Base-by-base conservation (phyloP, 192 early-diverging fungal species). In the Podila verticillata region DNA sequence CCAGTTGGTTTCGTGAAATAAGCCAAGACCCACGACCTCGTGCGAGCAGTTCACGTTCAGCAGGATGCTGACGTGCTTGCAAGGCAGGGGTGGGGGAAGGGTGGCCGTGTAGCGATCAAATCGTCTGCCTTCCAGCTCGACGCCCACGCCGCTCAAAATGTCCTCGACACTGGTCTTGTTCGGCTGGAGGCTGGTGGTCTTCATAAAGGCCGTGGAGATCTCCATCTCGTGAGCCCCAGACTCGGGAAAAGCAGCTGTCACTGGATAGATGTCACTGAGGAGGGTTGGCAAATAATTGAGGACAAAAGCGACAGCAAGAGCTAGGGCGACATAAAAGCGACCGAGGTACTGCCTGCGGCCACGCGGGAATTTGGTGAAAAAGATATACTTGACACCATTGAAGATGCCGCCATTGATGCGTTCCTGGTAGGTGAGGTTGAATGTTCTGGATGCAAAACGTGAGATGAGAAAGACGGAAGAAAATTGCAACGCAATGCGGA, bases 391-490 rank as follows among this genome's bases (percentile, higher is more conserved):
- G 63, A 64, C 8, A 0, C 28, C 4, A 29, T 4, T 48, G 39
- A 48, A 8, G 24, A 64, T 24, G 24, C 63, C 24, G 10, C 63
- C 47, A 28, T 64, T 64, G 39, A 64, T 64, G 26, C 63, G 47
- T 28, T 64, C 44, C 0, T 31, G 63, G 28, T 64, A 48, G 47
- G 63, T 48, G 26, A 48, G 3, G 39, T 64, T 64, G 15, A 24
- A 48, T 44, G 47, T 26, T 7, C 63, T 24, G 0, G 63, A 64
- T 48, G 63, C 63, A 48, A 64, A 0, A 28, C n/a, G 63, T 6
- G 63, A 44, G 35, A 64, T 44, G 63, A 64, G 26, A 7, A 64
- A 30, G 1, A 64, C 6, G 9, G 63, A 22, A 12, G 63, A 22
- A 0, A 31, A n/a, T 8, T 64, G 47, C 8, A 64, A 26, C 0